These are phyloP conservation scores for Gossypium trilobum DNA, from an alignment of 441 rosid genomes.

Conservation along the genomic window DNA sequence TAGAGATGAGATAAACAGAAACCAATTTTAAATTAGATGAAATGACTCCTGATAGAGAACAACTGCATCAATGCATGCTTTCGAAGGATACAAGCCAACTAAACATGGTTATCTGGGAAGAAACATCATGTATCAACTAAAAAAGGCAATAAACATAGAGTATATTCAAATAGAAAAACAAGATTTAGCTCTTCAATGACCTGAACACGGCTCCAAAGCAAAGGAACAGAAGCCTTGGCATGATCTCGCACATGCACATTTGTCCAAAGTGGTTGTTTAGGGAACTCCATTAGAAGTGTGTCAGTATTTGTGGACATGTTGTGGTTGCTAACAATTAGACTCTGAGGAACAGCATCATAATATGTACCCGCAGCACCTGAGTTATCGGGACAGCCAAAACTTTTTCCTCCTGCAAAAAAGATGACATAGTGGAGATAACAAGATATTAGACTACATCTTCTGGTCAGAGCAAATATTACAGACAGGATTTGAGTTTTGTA, in stretches of 20 bases:
- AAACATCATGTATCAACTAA: not conserved
- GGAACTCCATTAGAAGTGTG: conserved; percentile 61
- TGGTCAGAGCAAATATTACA: not conserved
- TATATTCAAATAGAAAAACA: not conserved
- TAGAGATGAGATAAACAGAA: not conserved
- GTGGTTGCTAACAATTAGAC: conserved; percentile 50
- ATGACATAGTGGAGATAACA: not conserved
- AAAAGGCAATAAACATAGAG: conserved; percentile 5
- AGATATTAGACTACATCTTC: not conserved
- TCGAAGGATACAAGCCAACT: not conserved
- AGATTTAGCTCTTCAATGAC: conserved; percentile 22
- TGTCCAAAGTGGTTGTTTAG: conserved; percentile 63
- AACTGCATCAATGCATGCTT: not conserved
- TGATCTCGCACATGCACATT: conserved; percentile 43
- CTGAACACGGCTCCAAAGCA: conserved; percentile 75
- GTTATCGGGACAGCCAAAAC: conserved; percentile 53
- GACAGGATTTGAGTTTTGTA: not conserved
- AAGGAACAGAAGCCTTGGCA: conserved; percentile 66
- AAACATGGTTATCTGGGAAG: not conserved
- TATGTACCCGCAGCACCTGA: conserved; percentile 72
- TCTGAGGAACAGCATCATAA: conserved; percentile 67
- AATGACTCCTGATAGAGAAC: not conserved
- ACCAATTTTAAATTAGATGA: not conserved
- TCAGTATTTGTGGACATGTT: conserved; percentile 59
- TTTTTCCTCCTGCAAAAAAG: conserved; percentile 47